Percentiles rank a stretch among this genome's conserved stretches.
Evolutionary conservation across 1,284 basidiomycete species (phyloP).

Genomic region (Agroathelia rolfsii): DNA sequence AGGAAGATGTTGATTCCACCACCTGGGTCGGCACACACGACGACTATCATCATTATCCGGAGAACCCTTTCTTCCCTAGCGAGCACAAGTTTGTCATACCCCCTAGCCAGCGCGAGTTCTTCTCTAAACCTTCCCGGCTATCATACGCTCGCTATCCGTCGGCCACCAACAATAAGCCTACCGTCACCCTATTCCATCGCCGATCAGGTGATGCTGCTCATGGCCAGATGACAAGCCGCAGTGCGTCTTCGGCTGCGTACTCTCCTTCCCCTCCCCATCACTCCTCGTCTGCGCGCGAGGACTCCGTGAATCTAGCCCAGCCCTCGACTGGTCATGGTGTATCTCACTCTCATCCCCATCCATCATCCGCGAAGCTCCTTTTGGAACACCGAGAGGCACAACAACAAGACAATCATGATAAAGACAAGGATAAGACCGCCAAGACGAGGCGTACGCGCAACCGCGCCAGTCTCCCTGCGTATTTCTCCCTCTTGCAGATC

Average conservation of each 20-base stretch:
- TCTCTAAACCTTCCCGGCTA: constrained; percentile 27
- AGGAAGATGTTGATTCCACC: constrained; percentile 44
- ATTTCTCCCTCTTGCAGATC: constrained; percentile 64
- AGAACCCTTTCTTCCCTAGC: constrained; percentile 26
- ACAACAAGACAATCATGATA: no score
- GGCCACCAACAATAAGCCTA: constrained; percentile 56
- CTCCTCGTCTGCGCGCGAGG: no score
- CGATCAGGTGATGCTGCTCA: constrained; percentile 47
- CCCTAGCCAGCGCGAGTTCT: no score
- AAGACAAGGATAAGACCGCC: constrained; percentile 24
- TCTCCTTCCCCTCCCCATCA: no score
- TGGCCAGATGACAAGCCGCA: constrained; percentile 27
- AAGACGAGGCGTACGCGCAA: constrained; percentile 48
- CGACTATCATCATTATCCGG: constrained; percentile 25
- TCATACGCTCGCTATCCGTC: constrained; percentile 63
- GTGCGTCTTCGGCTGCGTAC: constrained; percentile 33
- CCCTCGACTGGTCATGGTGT: no score
- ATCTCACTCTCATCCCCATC: no score
- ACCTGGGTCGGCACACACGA: constrained; percentile 28
- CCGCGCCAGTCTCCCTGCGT: constrained; percentile 65
- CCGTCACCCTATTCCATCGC: constrained; percentile 45
- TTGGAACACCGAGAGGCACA: no score
- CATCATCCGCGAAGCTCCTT: no score
- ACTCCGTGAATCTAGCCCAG: no score
- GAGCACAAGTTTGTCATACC: constrained; percentile 32